phyloP scores from a whole-genome alignment of 805 yeast species.

The Candida pseudofarinosa region DNA sequence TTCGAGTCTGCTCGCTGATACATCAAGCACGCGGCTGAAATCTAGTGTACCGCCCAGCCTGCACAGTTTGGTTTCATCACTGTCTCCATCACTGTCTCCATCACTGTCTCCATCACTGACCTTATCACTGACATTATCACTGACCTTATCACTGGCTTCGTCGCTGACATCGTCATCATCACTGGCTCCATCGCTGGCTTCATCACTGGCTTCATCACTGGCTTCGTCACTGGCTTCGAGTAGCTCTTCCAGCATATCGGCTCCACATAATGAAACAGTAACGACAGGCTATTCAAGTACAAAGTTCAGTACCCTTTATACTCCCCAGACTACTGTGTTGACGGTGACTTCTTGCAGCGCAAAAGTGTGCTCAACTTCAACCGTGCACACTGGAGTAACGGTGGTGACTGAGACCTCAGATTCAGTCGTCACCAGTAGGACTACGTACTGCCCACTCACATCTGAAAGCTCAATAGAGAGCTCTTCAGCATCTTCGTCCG shows the following conservation, averaged over 20 bases:
- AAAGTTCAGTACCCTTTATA: slow-evolving; percentile 10
- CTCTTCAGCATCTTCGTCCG: neutral
- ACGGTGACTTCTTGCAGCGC: slow-evolving; percentile 8
- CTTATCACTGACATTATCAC: neutral
- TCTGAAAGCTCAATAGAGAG: neutral
- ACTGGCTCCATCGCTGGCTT: neutral
- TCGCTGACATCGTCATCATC: too few relatives aligned
- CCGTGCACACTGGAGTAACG: slow-evolving; percentile 22
- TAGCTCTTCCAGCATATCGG: neutral
- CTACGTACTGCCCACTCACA: slow-evolving; percentile 17
- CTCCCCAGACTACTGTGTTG: slow-evolving; percentile 13
- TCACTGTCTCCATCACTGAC: neutral
- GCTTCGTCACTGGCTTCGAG: neutral
- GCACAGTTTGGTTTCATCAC: too few relatives aligned
- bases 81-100: neutral
- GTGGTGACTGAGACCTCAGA: slow-evolving; percentile 8
- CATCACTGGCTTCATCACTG: neutral
- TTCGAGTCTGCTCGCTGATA: neutral
- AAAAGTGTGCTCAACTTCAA: slow-evolving; percentile 11
- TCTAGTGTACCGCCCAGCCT: too few relatives aligned
- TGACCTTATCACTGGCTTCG: neutral
- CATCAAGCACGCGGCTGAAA: neutral
- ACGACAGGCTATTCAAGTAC: neutral
- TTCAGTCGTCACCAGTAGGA: slow-evolving; percentile 8
- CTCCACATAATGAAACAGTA: neutral